Evolutionary conservation across 306 rosid species (phyloP).

Genomic region (Begonia masoniana): DNA sequence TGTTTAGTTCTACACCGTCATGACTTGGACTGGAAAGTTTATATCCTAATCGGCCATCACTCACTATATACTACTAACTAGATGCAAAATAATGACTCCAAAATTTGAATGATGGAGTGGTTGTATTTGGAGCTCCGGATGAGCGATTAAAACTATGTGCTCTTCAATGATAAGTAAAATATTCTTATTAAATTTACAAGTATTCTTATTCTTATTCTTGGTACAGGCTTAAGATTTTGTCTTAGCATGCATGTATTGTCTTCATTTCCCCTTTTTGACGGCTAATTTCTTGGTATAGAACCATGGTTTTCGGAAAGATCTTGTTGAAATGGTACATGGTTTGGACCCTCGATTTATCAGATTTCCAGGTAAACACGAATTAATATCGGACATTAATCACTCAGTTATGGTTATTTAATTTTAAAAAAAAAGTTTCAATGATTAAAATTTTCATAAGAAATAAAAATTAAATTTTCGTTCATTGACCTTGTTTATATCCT

Average conservation of each 20-base stretch:
- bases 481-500: background rate
- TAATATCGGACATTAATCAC: background rate
- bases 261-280: slow-evolving; percentile 9
- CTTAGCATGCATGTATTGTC: slow-evolving; percentile 6
- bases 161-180: too few relatives aligned
- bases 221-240: background rate
- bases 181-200: too few relatives aligned
- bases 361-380: slow-evolving; percentile 61
- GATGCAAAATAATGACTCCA: too few relatives aligned
- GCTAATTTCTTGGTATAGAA: slow-evolving; percentile 39
- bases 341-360: slow-evolving; percentile 67
- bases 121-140: too few relatives aligned
- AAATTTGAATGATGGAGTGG: too few relatives aligned
- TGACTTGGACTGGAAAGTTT: too few relatives aligned
- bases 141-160: too few relatives aligned
- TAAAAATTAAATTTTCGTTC: too few relatives aligned
- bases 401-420: background rate
- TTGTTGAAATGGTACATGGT: slow-evolving; percentile 39
- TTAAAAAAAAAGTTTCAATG: background rate
- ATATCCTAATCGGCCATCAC: too few relatives aligned
- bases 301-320: slow-evolving; percentile 76
- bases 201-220: too few relatives aligned
- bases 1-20: too few relatives aligned
- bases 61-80: too few relatives aligned
- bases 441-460: background rate